phyloP scores from a whole-genome alignment of 352 stramenopile species.

The Phytophthora vignae region DNA sequence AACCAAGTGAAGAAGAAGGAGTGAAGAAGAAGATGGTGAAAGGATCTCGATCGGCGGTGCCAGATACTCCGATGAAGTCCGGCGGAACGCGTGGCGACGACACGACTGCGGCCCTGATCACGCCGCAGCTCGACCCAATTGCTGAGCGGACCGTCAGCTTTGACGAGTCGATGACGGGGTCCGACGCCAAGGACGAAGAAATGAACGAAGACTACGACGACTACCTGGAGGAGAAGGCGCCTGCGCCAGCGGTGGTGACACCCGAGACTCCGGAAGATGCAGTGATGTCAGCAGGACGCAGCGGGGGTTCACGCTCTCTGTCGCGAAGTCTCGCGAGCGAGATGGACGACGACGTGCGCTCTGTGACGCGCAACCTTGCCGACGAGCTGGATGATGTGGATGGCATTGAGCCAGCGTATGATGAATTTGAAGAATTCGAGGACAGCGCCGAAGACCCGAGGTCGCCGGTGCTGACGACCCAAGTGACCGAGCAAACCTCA shows the following conservation, averaged over 20 bases:
- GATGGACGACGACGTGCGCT: too few species aligned
- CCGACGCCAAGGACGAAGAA: slow-evolving; percentile 10
- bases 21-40: slow-evolving; percentile 13
- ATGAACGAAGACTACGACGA: neutral
- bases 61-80: slow-evolving; percentile 10
- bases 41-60: slow-evolving; percentile 8
- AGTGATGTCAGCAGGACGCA: slow-evolving; percentile 1
- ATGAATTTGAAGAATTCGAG: too few species aligned
- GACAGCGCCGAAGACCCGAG: too few species aligned
- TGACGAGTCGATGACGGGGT: neutral
- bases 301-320: neutral
- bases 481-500: too few species aligned
- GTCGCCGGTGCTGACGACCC: too few species aligned
- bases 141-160: neutral
- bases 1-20: neutral
- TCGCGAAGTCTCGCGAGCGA: too few species aligned
- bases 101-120: neutral
- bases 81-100: neutral
- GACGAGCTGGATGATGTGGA: too few species aligned
- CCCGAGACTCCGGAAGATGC: slow-evolving; percentile 3
- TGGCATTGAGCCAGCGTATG: too few species aligned
- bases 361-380: too few species aligned
- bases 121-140: neutral
- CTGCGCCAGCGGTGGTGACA: neutral
- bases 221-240: slow-evolving; percentile 7